A percentile compares a stretch with the other conserved stretches of the same genome.
phyloP scores from a whole-genome alignment of 345 rosid species.

The Eucalyptus victrix region DNA sequence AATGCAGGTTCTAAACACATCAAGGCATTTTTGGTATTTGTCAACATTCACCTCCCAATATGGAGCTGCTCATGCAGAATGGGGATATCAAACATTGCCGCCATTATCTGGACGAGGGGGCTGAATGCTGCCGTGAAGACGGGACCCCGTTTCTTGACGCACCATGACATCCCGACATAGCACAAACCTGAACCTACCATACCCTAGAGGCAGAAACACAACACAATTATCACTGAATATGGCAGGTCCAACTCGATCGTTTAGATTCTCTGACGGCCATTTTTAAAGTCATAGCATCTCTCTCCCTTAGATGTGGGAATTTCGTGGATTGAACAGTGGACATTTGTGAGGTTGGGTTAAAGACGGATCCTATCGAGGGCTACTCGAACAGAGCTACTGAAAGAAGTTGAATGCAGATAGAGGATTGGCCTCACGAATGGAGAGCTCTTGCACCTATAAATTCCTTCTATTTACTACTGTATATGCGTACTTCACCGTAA shows the following conservation, averaged over 20 bases:
- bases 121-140: slow-evolving; percentile 72
- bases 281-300: not conserved
- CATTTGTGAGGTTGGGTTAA: not conserved
- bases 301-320: not conserved
- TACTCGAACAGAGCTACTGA: not conserved
- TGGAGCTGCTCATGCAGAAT: slow-evolving; percentile 57
- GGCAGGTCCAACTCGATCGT: not conserved
- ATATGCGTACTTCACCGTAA: not conserved
- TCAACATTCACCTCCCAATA: slow-evolving; percentile 46
- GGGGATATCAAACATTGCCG: slow-evolving; percentile 49
- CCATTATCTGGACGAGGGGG: slow-evolving; percentile 59
- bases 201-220: slow-evolving; percentile 25
- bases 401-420: not conserved
- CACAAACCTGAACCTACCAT: slow-evolving; percentile 71
- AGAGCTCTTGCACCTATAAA: not conserved
- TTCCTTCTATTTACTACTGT: not conserved
- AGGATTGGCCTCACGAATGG: not conserved
- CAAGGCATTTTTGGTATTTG: not conserved
- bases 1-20: not conserved
- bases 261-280: not conserved
- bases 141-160: slow-evolving; percentile 66
- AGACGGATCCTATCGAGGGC: not conserved
- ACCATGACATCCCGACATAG: slow-evolving; percentile 84
- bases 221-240: not conserved
- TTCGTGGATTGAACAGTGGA: not conserved